Evolutionary conservation across 345 rosid species (phyloP).

Genomic region (Brassica carinata): DNA sequence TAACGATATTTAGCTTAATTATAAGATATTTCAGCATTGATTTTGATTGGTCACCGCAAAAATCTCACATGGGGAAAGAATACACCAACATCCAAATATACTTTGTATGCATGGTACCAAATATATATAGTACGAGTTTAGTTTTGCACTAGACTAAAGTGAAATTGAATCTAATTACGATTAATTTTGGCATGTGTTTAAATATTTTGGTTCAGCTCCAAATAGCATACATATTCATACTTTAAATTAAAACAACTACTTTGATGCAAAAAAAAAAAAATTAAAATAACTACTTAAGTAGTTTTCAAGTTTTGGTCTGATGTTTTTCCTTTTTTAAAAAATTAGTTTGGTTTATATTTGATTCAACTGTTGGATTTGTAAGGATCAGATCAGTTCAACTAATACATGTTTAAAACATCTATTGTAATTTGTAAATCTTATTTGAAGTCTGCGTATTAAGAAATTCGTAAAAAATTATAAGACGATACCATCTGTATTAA

Average conservation of each 20-base stretch:
- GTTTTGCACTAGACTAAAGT: not conserved
- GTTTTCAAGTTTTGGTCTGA: not conserved
- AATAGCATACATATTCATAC: not conserved
- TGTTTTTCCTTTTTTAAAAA: not conserved
- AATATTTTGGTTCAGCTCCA: not conserved
- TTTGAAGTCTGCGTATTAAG: not conserved
- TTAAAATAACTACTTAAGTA: not conserved
- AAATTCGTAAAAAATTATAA: not conserved
- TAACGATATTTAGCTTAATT: not conserved
- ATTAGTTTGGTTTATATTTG: not conserved
- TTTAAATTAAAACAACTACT: not conserved
- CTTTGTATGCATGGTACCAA: constrained; percentile 10
- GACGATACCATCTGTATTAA: not conserved
- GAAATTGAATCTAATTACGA: not conserved
- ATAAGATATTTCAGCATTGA: constrained; percentile 17
- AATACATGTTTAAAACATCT: not conserved
- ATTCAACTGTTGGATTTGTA: not conserved
- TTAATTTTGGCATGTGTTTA: not conserved
- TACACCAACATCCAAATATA: not conserved
- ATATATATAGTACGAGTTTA: not conserved
- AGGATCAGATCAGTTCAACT: not conserved
- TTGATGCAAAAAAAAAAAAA: not conserved
- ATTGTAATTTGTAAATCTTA: not conserved
- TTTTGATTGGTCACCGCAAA: constrained; percentile 21
- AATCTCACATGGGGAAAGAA: constrained; percentile 16